Conservation (phyloP, 768 basidiomycete species). For the Roridomyces roridus region DNA sequence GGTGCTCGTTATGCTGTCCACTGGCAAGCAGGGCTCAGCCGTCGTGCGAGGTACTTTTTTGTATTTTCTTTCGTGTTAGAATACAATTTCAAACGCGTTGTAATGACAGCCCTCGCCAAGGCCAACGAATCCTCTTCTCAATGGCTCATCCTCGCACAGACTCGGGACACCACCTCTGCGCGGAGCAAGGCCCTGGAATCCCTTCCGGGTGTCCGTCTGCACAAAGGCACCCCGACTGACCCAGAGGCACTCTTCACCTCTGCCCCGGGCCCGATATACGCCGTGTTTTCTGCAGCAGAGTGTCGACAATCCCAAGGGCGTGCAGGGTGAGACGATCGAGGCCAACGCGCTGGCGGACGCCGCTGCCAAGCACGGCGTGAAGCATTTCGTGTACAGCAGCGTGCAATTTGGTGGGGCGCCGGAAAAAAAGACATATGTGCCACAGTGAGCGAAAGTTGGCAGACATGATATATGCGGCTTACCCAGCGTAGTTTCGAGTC, state of each 20-base stretch:
- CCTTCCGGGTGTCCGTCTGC: not conserved
- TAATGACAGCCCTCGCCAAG: too few species aligned
- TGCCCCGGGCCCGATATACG: conserved; percentile 3
- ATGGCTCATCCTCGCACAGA: conserved; percentile 21
- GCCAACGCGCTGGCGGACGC: conserved; percentile 18
- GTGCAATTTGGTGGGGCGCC: conserved; percentile 11
- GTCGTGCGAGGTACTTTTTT: too few species aligned
- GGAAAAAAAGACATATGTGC: conserved; percentile 5
- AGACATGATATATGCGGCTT: too few species aligned
- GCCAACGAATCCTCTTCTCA: too few species aligned
- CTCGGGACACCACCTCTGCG: conserved; percentile 2
- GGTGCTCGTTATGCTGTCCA: too few species aligned
- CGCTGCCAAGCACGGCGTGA: conserved; percentile 16
- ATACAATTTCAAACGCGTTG: too few species aligned
- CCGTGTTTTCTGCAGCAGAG: conserved; percentile 19
- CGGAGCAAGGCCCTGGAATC: not conserved
- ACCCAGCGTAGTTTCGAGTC: conserved; percentile 26
- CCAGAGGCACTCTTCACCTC: conserved; percentile 4
- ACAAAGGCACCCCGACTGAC: not conserved
- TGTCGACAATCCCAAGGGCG: conserved; percentile 14
- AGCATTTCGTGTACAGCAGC: conserved; percentile 21
- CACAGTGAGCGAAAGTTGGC: too few species aligned
- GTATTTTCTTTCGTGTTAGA: too few species aligned
- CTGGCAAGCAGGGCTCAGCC: too few species aligned
- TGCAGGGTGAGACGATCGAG: conserved; percentile 6